Evolutionary conservation across 2,329 filamentous ascomycete species (phyloP).

Genomic region (Aspergillus fischeri): DNA sequence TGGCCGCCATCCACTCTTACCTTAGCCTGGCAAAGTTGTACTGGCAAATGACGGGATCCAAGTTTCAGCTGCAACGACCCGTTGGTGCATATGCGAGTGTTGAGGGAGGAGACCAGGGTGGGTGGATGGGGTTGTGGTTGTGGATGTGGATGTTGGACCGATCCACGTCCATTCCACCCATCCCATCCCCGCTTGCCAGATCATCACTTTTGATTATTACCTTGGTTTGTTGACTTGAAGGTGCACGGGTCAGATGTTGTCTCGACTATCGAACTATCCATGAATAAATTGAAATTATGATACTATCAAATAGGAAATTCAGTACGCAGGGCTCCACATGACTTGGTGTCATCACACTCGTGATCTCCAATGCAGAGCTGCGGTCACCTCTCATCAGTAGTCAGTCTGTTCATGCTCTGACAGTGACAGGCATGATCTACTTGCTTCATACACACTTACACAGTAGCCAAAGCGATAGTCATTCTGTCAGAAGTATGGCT

Average conservation of each 20-base stretch:
- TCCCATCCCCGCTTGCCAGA: background rate
- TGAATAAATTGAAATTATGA: too few relatives aligned
- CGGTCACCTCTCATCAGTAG: background rate
- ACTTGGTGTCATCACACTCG: slow-evolving; percentile 1
- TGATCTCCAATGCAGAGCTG: slow-evolving; percentile 8
- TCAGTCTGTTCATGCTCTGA: slow-evolving; percentile 2
- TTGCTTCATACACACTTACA: background rate
- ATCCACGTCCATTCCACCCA: background rate
- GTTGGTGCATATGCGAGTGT: slow-evolving; percentile 21
- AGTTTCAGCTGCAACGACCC: slow-evolving; percentile 23
- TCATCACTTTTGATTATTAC: background rate
- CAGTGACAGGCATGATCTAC: background rate
- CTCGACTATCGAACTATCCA: too few relatives aligned
- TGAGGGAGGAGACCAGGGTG: slow-evolving; percentile 3
- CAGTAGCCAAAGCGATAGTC: background rate
- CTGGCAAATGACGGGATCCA: slow-evolving; percentile 3
- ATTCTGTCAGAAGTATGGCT: background rate
- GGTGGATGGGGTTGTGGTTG: background rate
- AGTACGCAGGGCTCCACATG: background rate
- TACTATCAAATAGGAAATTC: background rate
- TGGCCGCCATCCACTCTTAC: background rate
- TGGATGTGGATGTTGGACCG: background rate
- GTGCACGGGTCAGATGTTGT: too few relatives aligned
- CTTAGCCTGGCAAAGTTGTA: too few relatives aligned
- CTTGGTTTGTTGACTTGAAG: background rate